phyloP scores from a whole-genome alignment of 345 rosid genomes.

The Hypericum androsaemum region DNA sequence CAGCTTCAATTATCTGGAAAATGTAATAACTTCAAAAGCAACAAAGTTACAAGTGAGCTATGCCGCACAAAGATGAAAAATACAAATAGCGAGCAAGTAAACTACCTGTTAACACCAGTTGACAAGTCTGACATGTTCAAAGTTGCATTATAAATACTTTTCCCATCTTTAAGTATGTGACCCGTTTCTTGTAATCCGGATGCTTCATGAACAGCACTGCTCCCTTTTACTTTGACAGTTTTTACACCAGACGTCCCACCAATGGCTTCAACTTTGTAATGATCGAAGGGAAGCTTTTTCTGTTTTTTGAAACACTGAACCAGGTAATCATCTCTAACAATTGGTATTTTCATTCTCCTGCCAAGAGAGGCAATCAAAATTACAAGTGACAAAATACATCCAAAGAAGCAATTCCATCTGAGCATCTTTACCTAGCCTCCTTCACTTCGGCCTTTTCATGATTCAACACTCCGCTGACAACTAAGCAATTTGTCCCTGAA shows the following conservation, averaged over 20 bases:
- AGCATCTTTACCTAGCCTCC: slow-evolving; percentile 68
- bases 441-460: slow-evolving; percentile 47
- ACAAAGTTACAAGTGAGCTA: slow-evolving; percentile 20
- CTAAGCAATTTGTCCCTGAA: slow-evolving; percentile 76
- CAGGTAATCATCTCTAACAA: slow-evolving; percentile 78
- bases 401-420: neutral
- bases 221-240: slow-evolving; percentile 92
- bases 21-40: slow-evolving; percentile 55
- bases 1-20: slow-evolving; percentile 89
- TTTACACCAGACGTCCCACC: slow-evolving; percentile 54
- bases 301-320: slow-evolving; percentile 63
- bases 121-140: slow-evolving; percentile 91
- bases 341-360: slow-evolving; percentile 86
- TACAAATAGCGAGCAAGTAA: slow-evolving; percentile 5
- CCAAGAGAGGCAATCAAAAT: slow-evolving; percentile 17
- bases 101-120: slow-evolving; percentile 78
- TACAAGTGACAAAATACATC: neutral
- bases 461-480: slow-evolving; percentile 52
- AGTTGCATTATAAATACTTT: slow-evolving; percentile 81
- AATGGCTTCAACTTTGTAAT: slow-evolving; percentile 60
- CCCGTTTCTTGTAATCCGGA: slow-evolving; percentile 87
- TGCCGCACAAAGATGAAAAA: neutral
- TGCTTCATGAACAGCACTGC: slow-evolving; percentile 87
- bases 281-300: slow-evolving; percentile 71
- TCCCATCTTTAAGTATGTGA: slow-evolving; percentile 88